These are phyloP conservation scores for Madurella mycetomatis DNA, from an alignment of 2,329 filamentous ascomycete genomes.

Conservation along the genomic window DNA sequence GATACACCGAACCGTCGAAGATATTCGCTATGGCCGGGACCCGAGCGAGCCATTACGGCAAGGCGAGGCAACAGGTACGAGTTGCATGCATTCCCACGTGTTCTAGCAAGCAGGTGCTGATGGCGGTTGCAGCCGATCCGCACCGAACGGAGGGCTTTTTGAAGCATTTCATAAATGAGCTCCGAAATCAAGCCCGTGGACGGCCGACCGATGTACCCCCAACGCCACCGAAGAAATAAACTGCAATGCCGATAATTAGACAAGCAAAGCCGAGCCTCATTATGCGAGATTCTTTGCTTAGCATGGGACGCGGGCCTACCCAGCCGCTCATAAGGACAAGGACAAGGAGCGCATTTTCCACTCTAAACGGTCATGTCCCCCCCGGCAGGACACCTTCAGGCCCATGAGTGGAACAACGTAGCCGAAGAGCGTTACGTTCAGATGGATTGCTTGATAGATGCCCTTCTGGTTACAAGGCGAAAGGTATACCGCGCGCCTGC, in stretches of 20 bases:
- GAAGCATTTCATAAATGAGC: constrained; percentile 46
- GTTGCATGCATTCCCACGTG: not conserved
- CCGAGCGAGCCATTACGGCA: constrained; percentile 47
- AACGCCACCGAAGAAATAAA: constrained; percentile 24
- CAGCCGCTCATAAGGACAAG: too few species aligned
- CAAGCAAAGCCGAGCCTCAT: too few species aligned
- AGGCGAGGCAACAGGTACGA: constrained; percentile 49
- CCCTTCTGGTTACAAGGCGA: too few species aligned
- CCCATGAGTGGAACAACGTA: too few species aligned
- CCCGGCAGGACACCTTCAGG: too few species aligned
- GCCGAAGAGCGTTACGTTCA: too few species aligned
- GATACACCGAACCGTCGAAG: constrained; percentile 49
- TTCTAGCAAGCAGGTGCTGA: not conserved
- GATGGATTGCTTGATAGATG: too few species aligned
- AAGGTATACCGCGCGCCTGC: too few species aligned
- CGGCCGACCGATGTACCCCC: constrained; percentile 36
- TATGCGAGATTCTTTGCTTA: not conserved
- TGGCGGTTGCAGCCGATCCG: constrained; percentile 30
- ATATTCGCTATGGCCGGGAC: constrained; percentile 45
- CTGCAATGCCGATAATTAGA: not conserved
- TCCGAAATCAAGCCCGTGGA: constrained; percentile 47
- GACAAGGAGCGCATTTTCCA: too few species aligned
- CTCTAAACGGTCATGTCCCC: too few species aligned
- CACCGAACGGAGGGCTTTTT: constrained; percentile 36
- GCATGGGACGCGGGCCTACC: too few species aligned